Conservation (phyloP, 2,329 filamentous ascomycete species). For the Aurifilum marmelostoma region DNA sequence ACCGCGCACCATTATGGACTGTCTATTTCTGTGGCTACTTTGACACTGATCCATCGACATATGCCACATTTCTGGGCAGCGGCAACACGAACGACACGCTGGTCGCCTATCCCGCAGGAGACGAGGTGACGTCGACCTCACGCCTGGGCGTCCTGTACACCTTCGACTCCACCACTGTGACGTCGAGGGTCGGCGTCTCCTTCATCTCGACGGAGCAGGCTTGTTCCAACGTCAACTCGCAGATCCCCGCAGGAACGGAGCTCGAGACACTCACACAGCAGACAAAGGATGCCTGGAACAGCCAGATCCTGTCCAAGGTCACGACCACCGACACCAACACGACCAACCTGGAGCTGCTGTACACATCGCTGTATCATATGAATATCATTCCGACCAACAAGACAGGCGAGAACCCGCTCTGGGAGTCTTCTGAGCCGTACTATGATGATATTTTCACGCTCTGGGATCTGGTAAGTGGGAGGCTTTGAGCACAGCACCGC, state of each 20-base stretch:
- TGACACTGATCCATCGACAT: constrained; percentile 45
- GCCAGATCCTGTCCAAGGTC: constrained; percentile 64
- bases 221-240: constrained; percentile 59
- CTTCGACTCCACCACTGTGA: constrained; percentile 51
- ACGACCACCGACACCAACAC: constrained; percentile 59
- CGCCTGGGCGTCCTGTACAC: constrained; percentile 57
- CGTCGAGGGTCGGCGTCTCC: constrained; percentile 67
- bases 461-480: constrained; percentile 48
- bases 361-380: constrained; percentile 72
- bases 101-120: constrained; percentile 38
- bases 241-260: constrained; percentile 54
- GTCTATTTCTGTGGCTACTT: constrained; percentile 68
- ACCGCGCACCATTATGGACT: constrained; percentile 63
- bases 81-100: constrained; percentile 39
- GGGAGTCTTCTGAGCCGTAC: constrained; percentile 67
- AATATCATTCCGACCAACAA: constrained; percentile 70
- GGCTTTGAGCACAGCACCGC: too few relatives aligned
- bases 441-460: constrained; percentile 74
- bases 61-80: constrained; percentile 48
- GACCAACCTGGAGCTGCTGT: constrained; percentile 63
- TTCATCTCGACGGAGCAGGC: constrained; percentile 67
- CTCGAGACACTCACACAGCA: constrained; percentile 49
- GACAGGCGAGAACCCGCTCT: constrained; percentile 71
- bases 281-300: constrained; percentile 61
- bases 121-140: constrained; percentile 41